Evolutionary conservation across 2,329 filamentous ascomycete species (phyloP).

Genomic region (Endothia cerciana): DNA sequence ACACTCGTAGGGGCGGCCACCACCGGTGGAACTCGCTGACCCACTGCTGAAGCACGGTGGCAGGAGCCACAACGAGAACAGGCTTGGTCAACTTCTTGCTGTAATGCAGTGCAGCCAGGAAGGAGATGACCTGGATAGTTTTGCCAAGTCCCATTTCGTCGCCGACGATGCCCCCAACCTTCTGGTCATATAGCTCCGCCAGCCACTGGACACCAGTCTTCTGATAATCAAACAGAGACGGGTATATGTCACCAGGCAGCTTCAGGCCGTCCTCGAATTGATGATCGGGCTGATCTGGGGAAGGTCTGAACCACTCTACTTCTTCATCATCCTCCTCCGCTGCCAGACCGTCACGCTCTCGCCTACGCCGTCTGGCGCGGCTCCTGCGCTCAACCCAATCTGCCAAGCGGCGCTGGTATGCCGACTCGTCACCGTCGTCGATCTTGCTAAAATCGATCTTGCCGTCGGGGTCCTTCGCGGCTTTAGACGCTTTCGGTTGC

Average conservation of each 20-base stretch:
- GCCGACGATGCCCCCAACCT: slow-evolving; percentile 90
- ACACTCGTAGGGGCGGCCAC: slow-evolving; percentile 98
- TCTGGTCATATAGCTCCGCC: slow-evolving; percentile 85
- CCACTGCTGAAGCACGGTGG: slow-evolving; percentile 96
- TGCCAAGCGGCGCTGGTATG: slow-evolving; percentile 76
- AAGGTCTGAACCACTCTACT: slow-evolving; percentile 80
- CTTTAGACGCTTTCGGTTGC: slow-evolving; percentile 37
- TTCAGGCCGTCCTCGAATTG: slow-evolving; percentile 74
- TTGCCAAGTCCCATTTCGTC: slow-evolving; percentile 99
- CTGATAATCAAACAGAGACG: slow-evolving; percentile 93
- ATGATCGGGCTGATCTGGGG: slow-evolving; percentile 80
- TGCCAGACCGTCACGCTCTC: slow-evolving; percentile 37
- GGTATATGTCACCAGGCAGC: slow-evolving; percentile 90
- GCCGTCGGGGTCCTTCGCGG: slow-evolving; percentile 38
- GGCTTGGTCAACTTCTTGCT: slow-evolving; percentile 84
- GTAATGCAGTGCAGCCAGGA: slow-evolving; percentile 89
- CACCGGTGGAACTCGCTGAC: slow-evolving; percentile 97
- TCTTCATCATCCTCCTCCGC: slow-evolving; percentile 48
- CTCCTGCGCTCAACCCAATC: slow-evolving; percentile 69
- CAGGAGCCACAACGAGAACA: slow-evolving; percentile 88
- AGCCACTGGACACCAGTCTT: slow-evolving; percentile 98
- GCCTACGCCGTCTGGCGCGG: slow-evolving; percentile 42
- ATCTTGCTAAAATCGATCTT: slow-evolving; percentile 60
- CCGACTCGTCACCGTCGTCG: slow-evolving; percentile 85
- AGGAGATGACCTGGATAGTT: slow-evolving; percentile 71